phyloP scores from a whole-genome alignment of 2,329 filamentous ascomycete species.

The Botrytis sinoallii region DNA sequence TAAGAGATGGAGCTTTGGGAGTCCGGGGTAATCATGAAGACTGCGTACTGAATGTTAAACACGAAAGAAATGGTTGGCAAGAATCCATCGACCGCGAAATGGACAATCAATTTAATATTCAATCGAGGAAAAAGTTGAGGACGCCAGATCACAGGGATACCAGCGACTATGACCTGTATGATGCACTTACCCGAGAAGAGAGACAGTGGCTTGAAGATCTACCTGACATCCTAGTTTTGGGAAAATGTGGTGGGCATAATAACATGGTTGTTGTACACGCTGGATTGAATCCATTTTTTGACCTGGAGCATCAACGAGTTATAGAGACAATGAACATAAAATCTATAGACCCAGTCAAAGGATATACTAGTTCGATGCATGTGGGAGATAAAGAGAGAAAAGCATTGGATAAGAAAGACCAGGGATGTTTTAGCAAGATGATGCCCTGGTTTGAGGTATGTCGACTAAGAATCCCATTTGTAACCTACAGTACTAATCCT shows the following conservation, averaged over 20 bases:
- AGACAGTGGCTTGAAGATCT: neutral
- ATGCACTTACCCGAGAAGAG: neutral
- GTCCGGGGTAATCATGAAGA: slow-evolving; percentile 8
- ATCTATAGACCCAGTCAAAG: neutral
- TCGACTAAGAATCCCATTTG: neutral
- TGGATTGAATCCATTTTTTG: neutral
- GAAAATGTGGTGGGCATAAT: neutral
- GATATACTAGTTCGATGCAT: neutral
- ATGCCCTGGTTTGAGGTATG: neutral
- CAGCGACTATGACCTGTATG: neutral
- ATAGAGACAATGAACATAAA: slow-evolving; percentile 4
- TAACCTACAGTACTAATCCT: neutral
- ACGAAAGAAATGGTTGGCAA: neutral
- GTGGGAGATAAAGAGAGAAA: neutral
- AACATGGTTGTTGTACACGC: neutral
- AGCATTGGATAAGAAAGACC: too few relatives aligned
- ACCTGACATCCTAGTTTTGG: neutral
- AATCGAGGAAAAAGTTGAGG: neutral
- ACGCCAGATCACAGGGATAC: neutral
- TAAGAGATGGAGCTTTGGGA: neutral
- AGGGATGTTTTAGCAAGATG: neutral
- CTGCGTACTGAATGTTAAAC: neutral
- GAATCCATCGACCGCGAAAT: neutral
- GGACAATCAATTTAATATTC: neutral
- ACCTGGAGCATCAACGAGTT: neutral